Conservation (phyloP, 805 yeast species). For the Wickerhamia fluorescens region DNA sequence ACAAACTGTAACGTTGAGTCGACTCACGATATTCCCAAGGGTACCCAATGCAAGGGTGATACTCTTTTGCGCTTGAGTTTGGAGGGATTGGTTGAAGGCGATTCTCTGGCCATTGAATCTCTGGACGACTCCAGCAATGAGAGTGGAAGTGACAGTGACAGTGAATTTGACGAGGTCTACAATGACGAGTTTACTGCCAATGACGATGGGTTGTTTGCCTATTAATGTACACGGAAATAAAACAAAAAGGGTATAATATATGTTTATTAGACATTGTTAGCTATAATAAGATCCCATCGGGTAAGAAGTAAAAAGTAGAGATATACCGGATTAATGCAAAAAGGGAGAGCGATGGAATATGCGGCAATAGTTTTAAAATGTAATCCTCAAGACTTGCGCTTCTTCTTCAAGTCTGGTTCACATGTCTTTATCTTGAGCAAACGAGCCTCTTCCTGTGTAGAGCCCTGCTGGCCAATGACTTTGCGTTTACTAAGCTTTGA, state of each 20-base stretch:
- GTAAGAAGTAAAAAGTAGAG: too few relatives aligned
- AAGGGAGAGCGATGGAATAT: too few relatives aligned
- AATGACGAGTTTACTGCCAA: slow-evolving; percentile 60
- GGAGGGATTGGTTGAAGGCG: slow-evolving; percentile 32
- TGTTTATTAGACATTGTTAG: not conserved
- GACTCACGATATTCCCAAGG: slow-evolving; percentile 56
- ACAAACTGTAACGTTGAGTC: slow-evolving; percentile 85
- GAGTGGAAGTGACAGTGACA: slow-evolving; percentile 35
- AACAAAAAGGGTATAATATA: not conserved
- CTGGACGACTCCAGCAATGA: slow-evolving; percentile 30
- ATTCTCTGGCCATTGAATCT: slow-evolving; percentile 21
- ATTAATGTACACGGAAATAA: slow-evolving; percentile 12
- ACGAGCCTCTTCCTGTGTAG: not conserved
- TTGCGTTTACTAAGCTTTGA: not conserved
- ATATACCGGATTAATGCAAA: too few relatives aligned
- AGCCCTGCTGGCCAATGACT: slow-evolving; percentile 7
- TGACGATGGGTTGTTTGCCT: slow-evolving; percentile 44
- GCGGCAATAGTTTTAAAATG: too few relatives aligned
- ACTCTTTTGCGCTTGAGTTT: slow-evolving; percentile 40
- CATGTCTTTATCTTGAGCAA: not conserved
- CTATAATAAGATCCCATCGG: too few relatives aligned
- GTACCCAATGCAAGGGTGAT: slow-evolving; percentile 52
- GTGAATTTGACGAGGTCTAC: slow-evolving; percentile 25
- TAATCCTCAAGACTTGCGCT: not conserved
- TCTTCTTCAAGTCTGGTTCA: not conserved